These are phyloP conservation scores for Leccinum subgranulosum DNA, from an alignment of 768 basidiomycete species.

Conservation along the genomic window DNA sequence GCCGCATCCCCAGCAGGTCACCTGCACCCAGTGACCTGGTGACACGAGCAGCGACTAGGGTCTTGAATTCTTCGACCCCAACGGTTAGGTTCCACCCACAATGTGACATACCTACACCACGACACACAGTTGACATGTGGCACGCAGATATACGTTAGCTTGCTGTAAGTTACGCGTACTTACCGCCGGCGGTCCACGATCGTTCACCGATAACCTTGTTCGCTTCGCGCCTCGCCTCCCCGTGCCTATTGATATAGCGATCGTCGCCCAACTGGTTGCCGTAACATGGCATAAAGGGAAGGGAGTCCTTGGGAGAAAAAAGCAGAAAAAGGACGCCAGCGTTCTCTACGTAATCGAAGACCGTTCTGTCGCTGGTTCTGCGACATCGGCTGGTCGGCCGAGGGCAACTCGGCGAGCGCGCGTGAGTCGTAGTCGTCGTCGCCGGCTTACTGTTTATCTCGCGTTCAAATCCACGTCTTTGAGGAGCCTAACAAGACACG, in stretches of 20 bases:
- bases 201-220: background rate
- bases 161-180: background rate
- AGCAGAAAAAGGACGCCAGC: background rate
- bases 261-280: background rate
- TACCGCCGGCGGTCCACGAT: background rate
- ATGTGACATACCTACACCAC: too few relatives aligned
- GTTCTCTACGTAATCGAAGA: constrained; percentile 20
- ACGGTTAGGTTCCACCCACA: background rate
- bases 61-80: background rate
- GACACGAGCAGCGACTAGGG: too few relatives aligned
- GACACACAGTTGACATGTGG: background rate
- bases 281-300: background rate
- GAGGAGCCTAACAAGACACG: background rate
- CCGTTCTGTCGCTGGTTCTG: background rate
- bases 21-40: background rate
- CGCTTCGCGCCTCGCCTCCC: background rate
- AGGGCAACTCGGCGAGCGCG: background rate
- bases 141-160: background rate
- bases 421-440: background rate
- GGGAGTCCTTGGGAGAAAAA: background rate
- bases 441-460: background rate
- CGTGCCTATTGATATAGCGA: constrained; percentile 1
- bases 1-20: background rate
- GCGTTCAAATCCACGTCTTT: background rate
- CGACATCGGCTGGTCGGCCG: constrained; percentile 4